Evolutionary conservation across 345 rosid species (phyloP).

Genomic region (Syzygium aromaticum): DNA sequence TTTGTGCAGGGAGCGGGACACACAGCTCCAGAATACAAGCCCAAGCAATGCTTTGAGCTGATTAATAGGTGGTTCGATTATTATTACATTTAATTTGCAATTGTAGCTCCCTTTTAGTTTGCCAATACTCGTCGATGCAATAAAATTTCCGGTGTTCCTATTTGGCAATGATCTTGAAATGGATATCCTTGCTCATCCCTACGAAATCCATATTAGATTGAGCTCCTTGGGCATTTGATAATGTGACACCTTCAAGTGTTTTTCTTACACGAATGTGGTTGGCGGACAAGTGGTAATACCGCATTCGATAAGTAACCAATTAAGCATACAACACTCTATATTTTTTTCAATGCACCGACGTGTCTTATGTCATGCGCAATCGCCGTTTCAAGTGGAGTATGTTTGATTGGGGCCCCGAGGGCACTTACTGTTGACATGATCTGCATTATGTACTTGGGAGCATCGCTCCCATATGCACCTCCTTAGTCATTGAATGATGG

Average conservation of each 20-base stretch:
- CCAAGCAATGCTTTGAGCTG: not conserved
- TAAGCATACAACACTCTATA: not conserved
- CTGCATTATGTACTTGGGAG: not conserved
- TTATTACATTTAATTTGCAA: not conserved
- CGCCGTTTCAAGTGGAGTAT: not conserved
- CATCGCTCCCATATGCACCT: not conserved
- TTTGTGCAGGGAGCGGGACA: not conserved
- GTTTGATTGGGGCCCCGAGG: not conserved
- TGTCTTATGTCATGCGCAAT: not conserved
- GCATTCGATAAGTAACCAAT: not conserved
- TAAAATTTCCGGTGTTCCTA: not conserved
- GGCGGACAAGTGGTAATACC: not conserved
- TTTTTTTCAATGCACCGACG: not conserved
- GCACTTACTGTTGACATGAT: not conserved
- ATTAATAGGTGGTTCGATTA: not conserved
- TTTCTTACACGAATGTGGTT: not conserved
- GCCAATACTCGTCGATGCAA: not conserved
- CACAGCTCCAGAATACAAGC: not conserved
- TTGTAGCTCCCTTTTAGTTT: not conserved
- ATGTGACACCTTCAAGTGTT: not conserved
- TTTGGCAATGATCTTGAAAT: not conserved
- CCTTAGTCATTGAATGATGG: not conserved
- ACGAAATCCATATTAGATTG: rapidly evolving
- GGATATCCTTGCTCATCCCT: not conserved
- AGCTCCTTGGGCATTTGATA: not conserved